Percentiles rank a stretch among this genome's conserved stretches.
Conservation (phyloP, 2,329 filamentous ascomycete species). For the Shiraia sp. region DNA sequence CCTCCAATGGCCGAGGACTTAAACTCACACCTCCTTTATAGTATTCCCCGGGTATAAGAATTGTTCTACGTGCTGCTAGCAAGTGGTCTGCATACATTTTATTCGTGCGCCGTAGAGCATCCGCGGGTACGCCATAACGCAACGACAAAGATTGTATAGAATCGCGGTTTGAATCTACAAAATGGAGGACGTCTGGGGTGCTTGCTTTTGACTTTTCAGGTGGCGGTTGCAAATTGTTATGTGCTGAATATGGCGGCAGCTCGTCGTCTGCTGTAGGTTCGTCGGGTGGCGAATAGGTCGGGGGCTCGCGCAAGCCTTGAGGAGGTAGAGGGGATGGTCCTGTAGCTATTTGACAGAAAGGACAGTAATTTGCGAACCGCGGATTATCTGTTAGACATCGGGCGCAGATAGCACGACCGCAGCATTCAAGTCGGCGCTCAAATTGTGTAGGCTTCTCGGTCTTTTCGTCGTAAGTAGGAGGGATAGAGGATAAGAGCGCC, state of each 20-base stretch:
- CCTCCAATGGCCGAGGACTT: conserved; percentile 71
- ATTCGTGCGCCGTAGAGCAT: conserved; percentile 67
- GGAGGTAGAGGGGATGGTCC: conserved; percentile 60
- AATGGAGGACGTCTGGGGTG: conserved; percentile 72
- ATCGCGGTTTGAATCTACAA: conserved; percentile 71
- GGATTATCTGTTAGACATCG: conserved; percentile 70
- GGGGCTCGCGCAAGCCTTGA: conserved; percentile 70
- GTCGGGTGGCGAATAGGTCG: conserved; percentile 60
- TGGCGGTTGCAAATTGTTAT: conserved; percentile 27
- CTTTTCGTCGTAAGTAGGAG: conserved; percentile 56
- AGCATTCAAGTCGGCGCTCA: conserved; percentile 69
- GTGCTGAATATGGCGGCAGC: conserved; percentile 50
- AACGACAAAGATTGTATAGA: conserved; percentile 70
- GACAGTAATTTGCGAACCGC: conserved; percentile 69
- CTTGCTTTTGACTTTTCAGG: conserved; percentile 34
- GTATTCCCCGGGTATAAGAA: conserved; percentile 72
- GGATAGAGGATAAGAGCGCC: conserved; percentile 59
- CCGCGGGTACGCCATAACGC: conserved; percentile 69
- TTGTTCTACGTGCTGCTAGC: conserved; percentile 67
- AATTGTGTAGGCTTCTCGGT: conserved; percentile 64
- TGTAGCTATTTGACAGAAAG: conserved; percentile 76
- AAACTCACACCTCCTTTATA: conserved; percentile 70
- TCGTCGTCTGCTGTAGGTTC: conserved; percentile 39
- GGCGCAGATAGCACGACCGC: conserved; percentile 71
- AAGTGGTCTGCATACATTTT: conserved; percentile 73